Evolutionary conservation across 306 rosid species (phyloP), one percentile per base, ranked within the genome.

Genomic region (Prunus davidiana): DNA sequence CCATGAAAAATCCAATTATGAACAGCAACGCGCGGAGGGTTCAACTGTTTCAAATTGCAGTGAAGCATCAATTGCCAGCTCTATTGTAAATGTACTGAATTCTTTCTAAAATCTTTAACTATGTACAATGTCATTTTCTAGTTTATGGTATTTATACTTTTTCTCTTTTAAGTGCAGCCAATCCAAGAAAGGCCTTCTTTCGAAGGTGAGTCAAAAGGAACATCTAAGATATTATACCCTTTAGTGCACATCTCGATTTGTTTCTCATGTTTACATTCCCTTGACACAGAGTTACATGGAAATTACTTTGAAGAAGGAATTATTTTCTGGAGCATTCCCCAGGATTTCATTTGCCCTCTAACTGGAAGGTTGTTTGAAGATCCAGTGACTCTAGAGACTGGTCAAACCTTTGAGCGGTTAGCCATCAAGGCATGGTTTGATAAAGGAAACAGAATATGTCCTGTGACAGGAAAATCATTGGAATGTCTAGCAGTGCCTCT

Each of bases 381-480:
- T 71, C 98, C 98, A 14, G 89, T 91, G 67, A 93, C 93, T 57
- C 65, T 93, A 79, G 93, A 91, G 85, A 88, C 92, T 41, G 96
- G 97, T 20, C 88, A 91, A 83, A 93, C 96, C 67, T 93, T 87
- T 76, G 97, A 93, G 81, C 80, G 76, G 69, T 77, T 75, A 30
- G 92, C 96, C 67, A 86, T 91, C 64, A 82, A 82, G 83, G 80
- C 86, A 69, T 91, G 98, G 98, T 86, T 93, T 81, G 85, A 83
- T 76, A 83, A 86, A 80, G 96, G 97, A 79, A 89, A 89, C 77
- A 82, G 62, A 83, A 84, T 89, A 67, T 91, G 98, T 64, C 98
- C 97, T 0, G 84, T 88, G 28, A 91, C 97, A 50, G 92, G 93
- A 80, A 88, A 79, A 69, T 22, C 69, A 62, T 86, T 91, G 85